Percentiles rank a stretch among this genome's conserved stretches.
Evolutionary conservation across 495 filamentous ascomycete species (phyloP).

Genomic region (Tuber calosporum): DNA sequence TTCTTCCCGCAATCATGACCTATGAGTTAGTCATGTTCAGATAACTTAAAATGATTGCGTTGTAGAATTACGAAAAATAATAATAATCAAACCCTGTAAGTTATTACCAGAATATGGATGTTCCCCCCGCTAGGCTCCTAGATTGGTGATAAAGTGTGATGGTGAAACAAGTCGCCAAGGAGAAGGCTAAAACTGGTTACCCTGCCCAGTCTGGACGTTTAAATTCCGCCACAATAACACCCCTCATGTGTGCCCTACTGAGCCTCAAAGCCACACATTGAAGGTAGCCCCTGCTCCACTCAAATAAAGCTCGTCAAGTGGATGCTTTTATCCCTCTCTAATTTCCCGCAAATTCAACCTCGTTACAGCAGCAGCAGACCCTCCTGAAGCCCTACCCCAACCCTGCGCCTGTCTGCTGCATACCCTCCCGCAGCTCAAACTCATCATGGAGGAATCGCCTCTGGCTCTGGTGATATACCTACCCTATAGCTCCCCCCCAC

Average conservation of each 20-base stretch:
- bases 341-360: neutral
- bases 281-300: neutral
- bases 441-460: conserved; percentile 35
- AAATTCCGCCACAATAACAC: neutral
- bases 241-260: neutral
- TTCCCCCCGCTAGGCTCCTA: too few relatives aligned
- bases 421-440: neutral
- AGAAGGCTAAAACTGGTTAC: neutral
- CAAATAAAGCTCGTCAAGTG: neutral
- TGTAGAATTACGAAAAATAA: neutral
- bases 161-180: neutral
- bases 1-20: neutral
- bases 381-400: neutral
- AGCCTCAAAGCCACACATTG: neutral
- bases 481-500: conserved; percentile 10
- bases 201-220: neutral
- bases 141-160: neutral
- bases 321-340: neutral
- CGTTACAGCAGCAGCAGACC: neutral
- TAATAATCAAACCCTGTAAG: too few relatives aligned
- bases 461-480: conserved; percentile 26
- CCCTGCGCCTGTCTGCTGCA: neutral
- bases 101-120: neutral
- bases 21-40: neutral
- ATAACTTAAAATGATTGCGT: neutral